These are phyloP conservation scores for Geotrichum klebahnii DNA, from an alignment of 1,139 yeast genomes.

Conservation along the genomic window DNA sequence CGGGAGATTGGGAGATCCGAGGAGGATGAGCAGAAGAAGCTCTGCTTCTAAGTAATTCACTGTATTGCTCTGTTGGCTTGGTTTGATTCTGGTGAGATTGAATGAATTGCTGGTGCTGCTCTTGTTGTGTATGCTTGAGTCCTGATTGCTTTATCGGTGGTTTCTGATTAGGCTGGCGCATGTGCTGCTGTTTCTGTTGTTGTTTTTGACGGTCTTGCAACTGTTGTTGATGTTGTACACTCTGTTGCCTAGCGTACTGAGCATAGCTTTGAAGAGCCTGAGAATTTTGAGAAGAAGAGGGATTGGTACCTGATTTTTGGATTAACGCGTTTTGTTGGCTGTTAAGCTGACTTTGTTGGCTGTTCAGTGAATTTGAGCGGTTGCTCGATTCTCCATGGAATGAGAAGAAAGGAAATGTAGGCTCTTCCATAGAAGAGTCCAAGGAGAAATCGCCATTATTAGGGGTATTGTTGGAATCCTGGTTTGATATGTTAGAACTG, in stretches of 20 bases:
- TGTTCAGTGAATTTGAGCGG: not conserved
- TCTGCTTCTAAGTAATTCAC: constrained; percentile 3
- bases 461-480: constrained; percentile 8
- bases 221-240: constrained; percentile 19
- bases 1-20: constrained; percentile 7
- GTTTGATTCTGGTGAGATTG: constrained; percentile 21
- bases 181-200: constrained; percentile 21
- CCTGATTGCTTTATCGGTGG: constrained; percentile 14
- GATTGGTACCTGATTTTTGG: not conserved
- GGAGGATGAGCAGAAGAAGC: constrained; percentile 7
- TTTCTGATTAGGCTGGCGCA: constrained; percentile 16
- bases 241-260: constrained; percentile 10
- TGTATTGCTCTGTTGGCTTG: constrained; percentile 3
- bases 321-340: not conserved
- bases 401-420: not conserved
- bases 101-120: constrained; percentile 24
- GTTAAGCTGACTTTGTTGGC: too few relatives aligned
- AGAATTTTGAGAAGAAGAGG: constrained; percentile 1
- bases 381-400: not conserved
- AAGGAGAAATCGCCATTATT: not conserved
- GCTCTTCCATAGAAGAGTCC: not conserved
- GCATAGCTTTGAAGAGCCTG: constrained; percentile 12
- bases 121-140: constrained; percentile 22
- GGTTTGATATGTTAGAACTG: not conserved
- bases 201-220: constrained; percentile 18